Base-by-base conservation (phyloP, 2,329 filamentous ascomycete species). In the Moelleriella libera region DNA sequence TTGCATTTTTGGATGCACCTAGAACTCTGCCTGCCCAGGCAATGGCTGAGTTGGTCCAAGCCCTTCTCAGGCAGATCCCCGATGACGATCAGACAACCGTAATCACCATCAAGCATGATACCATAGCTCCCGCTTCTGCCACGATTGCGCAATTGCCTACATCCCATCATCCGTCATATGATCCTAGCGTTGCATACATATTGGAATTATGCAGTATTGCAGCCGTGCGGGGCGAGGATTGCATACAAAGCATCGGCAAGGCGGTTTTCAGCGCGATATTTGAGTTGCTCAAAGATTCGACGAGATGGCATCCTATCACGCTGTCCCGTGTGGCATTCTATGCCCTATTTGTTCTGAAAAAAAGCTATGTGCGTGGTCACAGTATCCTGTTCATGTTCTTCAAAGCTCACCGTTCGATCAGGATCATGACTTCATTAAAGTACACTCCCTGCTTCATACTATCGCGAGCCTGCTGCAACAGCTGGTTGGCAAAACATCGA, bases 381-480 rank as follows among this genome's bases (percentile, higher is more conserved):
- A 30, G 11, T 32, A 10, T 30, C 2, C 9, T 12, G 30, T 9
- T 40, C 31, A 5, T 7, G 29, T 14, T 32, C 32, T 10, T 9
- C n/a, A 30, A 28, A 32, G 37, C 55, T 64, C 43, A 63, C 47
- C 55, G 30, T 9, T 41, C 44, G 42, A 45, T 46, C 54, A 89
- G 84, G 85, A 95, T 55, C 80, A 90, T 57, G 86, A 94, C 57
- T 95, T 92, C 62, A 82, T 96, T 58, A 86, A 92, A 49, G 86
- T 89, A 1, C 92, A 92, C 1, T 85, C 97, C 45, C 77, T 97
- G 6, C 75, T 98, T 10, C 92, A 98, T 62, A 83, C 83, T 1
- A 88, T 98, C 51, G 94, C 89, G 1, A 88, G 83, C 52, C 86
- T 97, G 58, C 80, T 88, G 39, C 81, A 88, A 58, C 80, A 87